phyloP scores from a whole-genome alignment of 2,329 filamentous ascomycete species.

The Trichophyton rubrum region DNA sequence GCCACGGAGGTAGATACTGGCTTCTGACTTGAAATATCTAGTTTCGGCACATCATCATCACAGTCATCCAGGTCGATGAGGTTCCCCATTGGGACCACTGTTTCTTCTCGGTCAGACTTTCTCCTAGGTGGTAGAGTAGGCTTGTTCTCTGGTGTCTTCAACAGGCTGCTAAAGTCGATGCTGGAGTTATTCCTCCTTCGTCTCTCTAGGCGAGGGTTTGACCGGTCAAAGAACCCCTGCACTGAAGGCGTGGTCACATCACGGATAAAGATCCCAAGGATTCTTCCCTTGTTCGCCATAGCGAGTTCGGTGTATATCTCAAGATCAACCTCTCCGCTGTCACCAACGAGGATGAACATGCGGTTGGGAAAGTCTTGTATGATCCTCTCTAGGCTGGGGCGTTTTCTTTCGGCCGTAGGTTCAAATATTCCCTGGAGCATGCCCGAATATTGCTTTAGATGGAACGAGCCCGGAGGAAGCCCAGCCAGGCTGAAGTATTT shows the following conservation, averaged over 20 bases:
- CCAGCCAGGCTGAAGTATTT: constrained; percentile 72
- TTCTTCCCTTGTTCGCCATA: constrained; percentile 64
- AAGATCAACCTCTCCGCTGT: constrained; percentile 91
- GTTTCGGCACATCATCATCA: constrained; percentile 14
- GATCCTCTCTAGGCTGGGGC: constrained; percentile 71
- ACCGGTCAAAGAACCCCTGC: constrained; percentile 65
- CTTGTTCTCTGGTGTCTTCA: constrained; percentile 21
- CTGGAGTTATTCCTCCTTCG: constrained; percentile 18
- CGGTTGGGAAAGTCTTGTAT: constrained; percentile 79
- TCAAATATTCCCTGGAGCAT: constrained; percentile 98
- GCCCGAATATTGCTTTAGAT: constrained; percentile 89
- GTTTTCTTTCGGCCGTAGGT: constrained; percentile 89
- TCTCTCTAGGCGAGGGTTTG: constrained; percentile 28
- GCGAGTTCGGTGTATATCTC: constrained; percentile 96
- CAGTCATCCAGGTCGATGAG: constrained; percentile 28
- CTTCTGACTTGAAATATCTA: constrained; percentile 14
- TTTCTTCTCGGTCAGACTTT: constrained; percentile 15
- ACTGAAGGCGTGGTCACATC: constrained; percentile 76
- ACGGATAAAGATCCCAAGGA: constrained; percentile 82
- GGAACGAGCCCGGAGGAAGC: constrained; percentile 77
- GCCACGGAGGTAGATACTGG: constrained; percentile 14
- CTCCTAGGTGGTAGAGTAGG: constrained; percentile 32
- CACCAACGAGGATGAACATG: constrained; percentile 81
- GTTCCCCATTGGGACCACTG: constrained; percentile 19
- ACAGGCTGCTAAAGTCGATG: constrained; percentile 18